Base-by-base conservation (phyloP, 2,329 filamentous ascomycete genomes). In the Phaeosphaeriaceae sp. region DNA sequence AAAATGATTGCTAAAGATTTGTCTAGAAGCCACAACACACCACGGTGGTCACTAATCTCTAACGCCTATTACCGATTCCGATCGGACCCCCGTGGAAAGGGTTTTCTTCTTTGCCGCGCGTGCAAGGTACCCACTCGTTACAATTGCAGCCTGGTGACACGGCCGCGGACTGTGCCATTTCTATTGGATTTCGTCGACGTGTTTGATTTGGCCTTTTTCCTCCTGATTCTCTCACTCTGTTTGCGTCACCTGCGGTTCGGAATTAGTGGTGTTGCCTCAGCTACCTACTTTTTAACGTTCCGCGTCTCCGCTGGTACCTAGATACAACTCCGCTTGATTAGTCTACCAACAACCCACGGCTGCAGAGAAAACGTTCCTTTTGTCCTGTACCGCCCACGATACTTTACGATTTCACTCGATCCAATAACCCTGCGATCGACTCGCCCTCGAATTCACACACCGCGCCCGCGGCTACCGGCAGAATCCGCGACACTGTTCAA, bases 1-100 rank as follows among this genome's bases (percentile, higher is more conserved):
- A 58, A 65, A 56, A 52, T 59, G 56, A 66, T 64, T 66, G 63
- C 63, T 66, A 40, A 65, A 65, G 60, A 46, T 49, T 19, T 24
- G 55, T 55, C 55, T 53, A 54, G 47, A 51, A 54, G n/a, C 51
- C 51, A 23, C 43, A 43, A 32, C 52, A 19, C 35, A 35, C 49
- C 21, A 11, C 17, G 5, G 30, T 13, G 47, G 48, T 52, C 24
- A 51, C 56, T 54, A 59, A 59, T 59, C 60, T 59, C 48, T 40
- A n/a, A 40, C 35, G 35, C 35, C 35, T 40, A 40, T 40, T 49
- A 40, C 52, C 56, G 55, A 51, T 59, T 48, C 54, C 60, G 53
- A 56, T 57, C 57, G 35, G 35, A 4, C 30, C 22, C 19, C 11
- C 35, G 56, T 50, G 40, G 58, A 53, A 52, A 32, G 24, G 28